Conservation (phyloP, 495 filamentous ascomycete genomes). For the Podospora pseudoanserina region DNA sequence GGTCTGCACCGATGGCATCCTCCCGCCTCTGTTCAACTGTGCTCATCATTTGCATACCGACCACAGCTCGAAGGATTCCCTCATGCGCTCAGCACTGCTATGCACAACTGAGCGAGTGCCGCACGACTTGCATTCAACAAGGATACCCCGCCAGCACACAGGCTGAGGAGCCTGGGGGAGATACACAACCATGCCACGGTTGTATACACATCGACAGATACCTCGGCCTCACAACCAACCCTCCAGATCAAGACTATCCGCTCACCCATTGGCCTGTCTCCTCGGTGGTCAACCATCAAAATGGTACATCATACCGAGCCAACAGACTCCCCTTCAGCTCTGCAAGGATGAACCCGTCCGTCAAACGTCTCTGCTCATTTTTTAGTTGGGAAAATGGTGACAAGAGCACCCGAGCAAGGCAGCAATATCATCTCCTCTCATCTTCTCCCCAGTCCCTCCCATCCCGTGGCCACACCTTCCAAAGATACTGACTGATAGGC, state of each 20-base stretch:
- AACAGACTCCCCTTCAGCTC: not conserved
- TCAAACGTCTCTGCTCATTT: not conserved
- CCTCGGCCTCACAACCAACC: not conserved
- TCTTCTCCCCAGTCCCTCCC: too few relatives aligned
- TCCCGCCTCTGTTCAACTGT: not conserved
- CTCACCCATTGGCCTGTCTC: not conserved
- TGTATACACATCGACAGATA: not conserved
- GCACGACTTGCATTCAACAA: not conserved
- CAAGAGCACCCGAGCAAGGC: not conserved
- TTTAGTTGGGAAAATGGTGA: not conserved
- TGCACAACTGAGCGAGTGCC: not conserved
- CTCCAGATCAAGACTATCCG: not conserved
- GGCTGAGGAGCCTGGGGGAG: not conserved
- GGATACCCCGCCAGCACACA: not conserved
- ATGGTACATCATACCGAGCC: not conserved
- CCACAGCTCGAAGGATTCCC: not conserved
- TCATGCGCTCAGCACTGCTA: not conserved
- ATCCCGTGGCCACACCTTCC: not conserved
- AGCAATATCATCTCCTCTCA: not conserved
- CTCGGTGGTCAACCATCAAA: not conserved
- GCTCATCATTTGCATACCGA: not conserved
- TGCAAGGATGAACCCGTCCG: not conserved
- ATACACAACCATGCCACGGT: not conserved
- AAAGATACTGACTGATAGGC: too few relatives aligned
- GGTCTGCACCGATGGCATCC: not conserved